A percentile compares a stretch with the other conserved stretches of the same genome.
These are phyloP conservation scores for Solanum hybrid DNA, from an alignment of 305 asterid species.

Conservation along the genomic window DNA sequence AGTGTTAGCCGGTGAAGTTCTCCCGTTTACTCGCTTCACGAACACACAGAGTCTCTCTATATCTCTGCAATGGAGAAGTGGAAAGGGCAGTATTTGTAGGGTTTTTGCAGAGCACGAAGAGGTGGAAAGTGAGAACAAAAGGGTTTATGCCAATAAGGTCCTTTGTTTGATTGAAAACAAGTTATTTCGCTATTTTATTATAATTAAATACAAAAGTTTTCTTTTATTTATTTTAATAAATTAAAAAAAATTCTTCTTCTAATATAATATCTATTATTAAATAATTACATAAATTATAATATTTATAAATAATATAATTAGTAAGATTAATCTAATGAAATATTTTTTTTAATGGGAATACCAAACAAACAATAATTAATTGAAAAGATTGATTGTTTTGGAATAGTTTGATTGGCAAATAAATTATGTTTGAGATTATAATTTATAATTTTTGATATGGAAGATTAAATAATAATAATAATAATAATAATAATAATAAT, in stretches of 20 bases:
- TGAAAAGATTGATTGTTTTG: no score
- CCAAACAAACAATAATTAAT: neutral
- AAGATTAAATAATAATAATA: no score
- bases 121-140: neutral
- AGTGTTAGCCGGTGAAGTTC: neutral
- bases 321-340: neutral
- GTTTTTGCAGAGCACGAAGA: conserved; percentile 30
- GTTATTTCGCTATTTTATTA: neutral
- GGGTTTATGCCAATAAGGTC: neutral
- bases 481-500: no score
- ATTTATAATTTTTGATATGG: neutral
- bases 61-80: neutral
- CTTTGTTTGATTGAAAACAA: neutral
- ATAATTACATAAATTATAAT: neutral
- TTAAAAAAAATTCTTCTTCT: no score
- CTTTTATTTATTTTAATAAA: no score
- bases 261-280: neutral
- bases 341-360: neutral
- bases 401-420: neutral
- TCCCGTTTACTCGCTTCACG: neutral
- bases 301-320: no score
- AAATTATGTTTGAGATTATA: neutral
- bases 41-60: neutral
- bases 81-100: neutral
- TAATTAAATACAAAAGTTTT: neutral